A percentile compares a stretch with the other conserved stretches of the same genome.
Evolutionary conservation across 1,284 basidiomycete species (phyloP).

Genomic region (Austropuccinia psidii): DNA sequence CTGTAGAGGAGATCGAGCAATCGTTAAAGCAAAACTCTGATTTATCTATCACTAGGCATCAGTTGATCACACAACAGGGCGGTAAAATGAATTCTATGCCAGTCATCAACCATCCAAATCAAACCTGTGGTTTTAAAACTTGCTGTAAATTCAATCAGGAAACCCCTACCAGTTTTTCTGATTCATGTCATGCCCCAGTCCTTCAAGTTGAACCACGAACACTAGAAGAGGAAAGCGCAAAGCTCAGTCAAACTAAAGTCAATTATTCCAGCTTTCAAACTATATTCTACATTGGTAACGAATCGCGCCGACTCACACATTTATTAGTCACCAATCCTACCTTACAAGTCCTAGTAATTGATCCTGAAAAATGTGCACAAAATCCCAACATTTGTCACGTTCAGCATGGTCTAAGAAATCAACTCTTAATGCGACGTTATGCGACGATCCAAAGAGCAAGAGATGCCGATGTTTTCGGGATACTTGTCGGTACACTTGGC

Average conservation of each 20-base stretch:
- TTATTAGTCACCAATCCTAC: conserved; percentile 38
- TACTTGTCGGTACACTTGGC: conserved; percentile 89
- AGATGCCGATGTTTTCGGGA: conserved; percentile 87
- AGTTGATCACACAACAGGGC: too few relatives aligned
- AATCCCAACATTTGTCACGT: too few relatives aligned
- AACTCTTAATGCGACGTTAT: conserved; percentile 84
- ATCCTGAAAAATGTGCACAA: too few relatives aligned
- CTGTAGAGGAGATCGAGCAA: too few relatives aligned
- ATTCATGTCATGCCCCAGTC: too few relatives aligned
- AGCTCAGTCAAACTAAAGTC: too few relatives aligned
- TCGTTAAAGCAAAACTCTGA: conserved; percentile 2
- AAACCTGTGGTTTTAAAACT: conserved; percentile 11
- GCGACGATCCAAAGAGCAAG: conserved; percentile 78
- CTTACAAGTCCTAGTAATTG: conserved; percentile 64
- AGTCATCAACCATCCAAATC: background rate
- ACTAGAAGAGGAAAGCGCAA: background rate
- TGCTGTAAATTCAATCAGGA: conserved; percentile 13
- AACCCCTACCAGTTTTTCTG: background rate
- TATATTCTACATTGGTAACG: conserved; percentile 46
- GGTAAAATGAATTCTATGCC: too few relatives aligned
- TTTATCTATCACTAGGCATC: too few relatives aligned
- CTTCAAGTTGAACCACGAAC: background rate
- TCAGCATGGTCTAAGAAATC: conserved; percentile 55
- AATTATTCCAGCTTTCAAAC: conserved; percentile 40
- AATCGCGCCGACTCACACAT: background rate